Base-by-base conservation (phyloP, 306 rosid genomes). In the Inga oerstediana region DNA sequence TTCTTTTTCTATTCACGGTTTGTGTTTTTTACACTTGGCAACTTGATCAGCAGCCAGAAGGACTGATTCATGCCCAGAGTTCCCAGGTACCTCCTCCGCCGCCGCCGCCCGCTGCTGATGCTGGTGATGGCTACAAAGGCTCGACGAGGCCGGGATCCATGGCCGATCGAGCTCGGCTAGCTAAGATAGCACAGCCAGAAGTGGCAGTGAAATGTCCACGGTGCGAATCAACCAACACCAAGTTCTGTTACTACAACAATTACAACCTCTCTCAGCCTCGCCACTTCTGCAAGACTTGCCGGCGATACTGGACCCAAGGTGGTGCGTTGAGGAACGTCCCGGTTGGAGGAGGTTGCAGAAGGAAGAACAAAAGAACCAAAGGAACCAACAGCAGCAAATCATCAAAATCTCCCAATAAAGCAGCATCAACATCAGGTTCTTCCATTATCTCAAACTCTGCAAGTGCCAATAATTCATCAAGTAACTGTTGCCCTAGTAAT, bases 251-350 rank as follows among this genome's bases (percentile, higher is more conserved):
- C 88, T 94, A 90, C 87, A 94, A 94, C 87, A 94, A 94, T 65
- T 94, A 94, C 82, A 93, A 81, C 72, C 93, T 87, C 1, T 83
- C 97, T 2, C 98, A 94, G 85, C 98, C 97, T 0, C 94, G 98
- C 5, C 98, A 94, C 88, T 93, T 91, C 75, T 95, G 98, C 89
- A 93, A 93, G 89, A 88, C 94, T 12, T 95, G 98, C 39, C 89
- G 97, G 9, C 97, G 98, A 2, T 95, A 95, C 81, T 95, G 98
- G 98, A 95, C 98, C 1, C 85, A 88, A 70, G 98, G 98, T 0
- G 98, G 98, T 45, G 93, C 97, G 10, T 87, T 95, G 35, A 84
- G 98, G 61, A 95, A 81, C 69, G 98, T 95, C 11, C 98, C 98
- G 0, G 97, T 95, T 0, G 98, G 98, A 1, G 98, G 98, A 30